Percentiles rank a stretch among this genome's conserved stretches.
These are phyloP conservation scores for Claviceps capensis DNA, from an alignment of 2,329 filamentous ascomycete genomes.

Conservation along the genomic window DNA sequence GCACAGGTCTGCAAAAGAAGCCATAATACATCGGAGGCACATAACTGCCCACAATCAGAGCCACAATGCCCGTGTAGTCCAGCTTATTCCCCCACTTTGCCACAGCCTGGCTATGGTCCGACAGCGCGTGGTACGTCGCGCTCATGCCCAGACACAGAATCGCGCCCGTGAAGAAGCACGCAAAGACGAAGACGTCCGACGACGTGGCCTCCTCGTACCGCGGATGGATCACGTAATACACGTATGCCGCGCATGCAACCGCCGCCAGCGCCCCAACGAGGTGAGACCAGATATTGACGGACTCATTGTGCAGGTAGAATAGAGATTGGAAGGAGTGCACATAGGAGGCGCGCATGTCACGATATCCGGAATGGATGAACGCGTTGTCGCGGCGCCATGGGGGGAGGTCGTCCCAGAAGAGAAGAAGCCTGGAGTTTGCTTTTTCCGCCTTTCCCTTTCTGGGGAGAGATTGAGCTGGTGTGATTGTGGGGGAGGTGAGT, in stretches of 20 bases:
- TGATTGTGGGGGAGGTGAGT: conserved; percentile 6
- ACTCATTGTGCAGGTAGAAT: conserved; percentile 45
- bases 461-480: conserved; percentile 21
- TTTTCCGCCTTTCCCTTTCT: conserved; percentile 20
- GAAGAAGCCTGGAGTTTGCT: conserved; percentile 24
- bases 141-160: conserved; percentile 65
- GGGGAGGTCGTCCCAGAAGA: conserved; percentile 46
- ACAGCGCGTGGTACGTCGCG: conserved; percentile 71
- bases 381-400: conserved; percentile 46
- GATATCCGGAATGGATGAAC: conserved; percentile 41
- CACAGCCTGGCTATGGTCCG: conserved; percentile 69
- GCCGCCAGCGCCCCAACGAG: conserved; percentile 52
- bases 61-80: conserved; percentile 89
- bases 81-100: conserved; percentile 80
- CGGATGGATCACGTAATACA: conserved; percentile 45
- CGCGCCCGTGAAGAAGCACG: conserved; percentile 67
- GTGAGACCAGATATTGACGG: conserved; percentile 50
- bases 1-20: conserved; percentile 53
- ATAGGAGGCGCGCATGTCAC: conserved; percentile 35
- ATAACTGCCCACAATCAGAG: conserved; percentile 82
- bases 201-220: conserved; percentile 50
- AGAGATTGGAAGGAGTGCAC: conserved; percentile 31
- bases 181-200: conserved; percentile 58
- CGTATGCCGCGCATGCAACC: conserved; percentile 31
- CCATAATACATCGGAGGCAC: conserved; percentile 81